These are phyloP conservation scores for Parvularia atlantis DNA, from an alignment of 78 protist genomes.

Conservation along the genomic window DNA sequence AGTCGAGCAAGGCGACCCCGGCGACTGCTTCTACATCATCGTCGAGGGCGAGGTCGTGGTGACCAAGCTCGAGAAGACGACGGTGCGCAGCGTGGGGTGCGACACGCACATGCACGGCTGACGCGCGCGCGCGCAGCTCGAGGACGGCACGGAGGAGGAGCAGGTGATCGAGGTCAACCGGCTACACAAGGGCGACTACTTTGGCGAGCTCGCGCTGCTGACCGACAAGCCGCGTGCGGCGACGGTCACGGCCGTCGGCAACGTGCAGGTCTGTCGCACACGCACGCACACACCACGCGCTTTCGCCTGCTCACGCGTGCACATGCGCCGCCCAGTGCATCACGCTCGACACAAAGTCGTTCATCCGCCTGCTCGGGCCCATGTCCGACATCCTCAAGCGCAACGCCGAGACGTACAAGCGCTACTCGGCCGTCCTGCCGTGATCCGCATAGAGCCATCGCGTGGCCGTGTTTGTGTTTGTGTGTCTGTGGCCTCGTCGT, in stretches of 20 bases:
- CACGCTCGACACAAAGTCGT: too few relatives aligned
- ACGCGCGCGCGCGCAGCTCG: conserved; percentile 8
- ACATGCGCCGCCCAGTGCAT: too few relatives aligned
- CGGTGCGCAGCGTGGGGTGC: too few relatives aligned
- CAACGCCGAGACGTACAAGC: conserved; percentile 43
- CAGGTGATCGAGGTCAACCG: conserved; percentile 42
- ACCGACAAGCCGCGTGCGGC: conserved; percentile 68
- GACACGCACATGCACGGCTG: too few relatives aligned
- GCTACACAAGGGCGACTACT: conserved; percentile 52
- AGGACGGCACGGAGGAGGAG: neutral
- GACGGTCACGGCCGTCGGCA: conserved; percentile 53
- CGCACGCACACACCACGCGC: too few relatives aligned
- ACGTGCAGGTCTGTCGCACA: too few relatives aligned
- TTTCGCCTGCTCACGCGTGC: too few relatives aligned
- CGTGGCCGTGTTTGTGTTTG: too few relatives aligned
- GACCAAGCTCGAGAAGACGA: conserved; percentile 22
- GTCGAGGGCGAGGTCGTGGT: conserved; percentile 45
- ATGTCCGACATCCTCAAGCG: conserved; percentile 54
- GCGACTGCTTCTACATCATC: conserved; percentile 62
- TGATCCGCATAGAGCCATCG: too few relatives aligned
- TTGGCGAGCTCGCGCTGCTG: conserved; percentile 70
- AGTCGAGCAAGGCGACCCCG: conserved; percentile 59
- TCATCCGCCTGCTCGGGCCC: conserved; percentile 70
- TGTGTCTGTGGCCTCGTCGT: too few relatives aligned
- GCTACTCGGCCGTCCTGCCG: neutral